Evolutionary conservation across 1,284 basidiomycete genomes (phyloP).

Genomic region (Phlebopus sp.): DNA sequence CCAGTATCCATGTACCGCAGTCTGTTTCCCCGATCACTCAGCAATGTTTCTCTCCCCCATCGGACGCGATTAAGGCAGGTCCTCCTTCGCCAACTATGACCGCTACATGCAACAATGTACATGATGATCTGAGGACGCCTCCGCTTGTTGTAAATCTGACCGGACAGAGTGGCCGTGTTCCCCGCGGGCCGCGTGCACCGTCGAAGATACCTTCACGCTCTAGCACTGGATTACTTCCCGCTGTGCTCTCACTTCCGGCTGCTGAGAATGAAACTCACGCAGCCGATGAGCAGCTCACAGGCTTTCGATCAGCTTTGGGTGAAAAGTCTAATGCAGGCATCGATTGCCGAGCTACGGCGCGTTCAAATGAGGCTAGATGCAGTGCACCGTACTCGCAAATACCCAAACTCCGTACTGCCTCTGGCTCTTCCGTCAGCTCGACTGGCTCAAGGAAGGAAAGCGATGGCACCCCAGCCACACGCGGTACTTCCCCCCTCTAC

Average conservation of each 20-base stretch:
- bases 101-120: neutral
- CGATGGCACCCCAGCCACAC: constrained; percentile 1
- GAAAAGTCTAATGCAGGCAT: constrained; percentile 19
- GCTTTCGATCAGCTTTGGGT: constrained; percentile 5
- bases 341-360: neutral
- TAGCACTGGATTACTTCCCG: neutral
- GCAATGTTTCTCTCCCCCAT: constrained; percentile 13
- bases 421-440: constrained; percentile 26
- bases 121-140: neutral
- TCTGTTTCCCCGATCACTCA: constrained; percentile 11
- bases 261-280: constrained; percentile 1
- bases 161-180: constrained; percentile 15
- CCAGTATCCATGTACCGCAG: constrained; percentile 19
- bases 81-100: constrained; percentile 6
- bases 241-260: constrained; percentile 1
- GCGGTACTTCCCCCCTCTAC: constrained; percentile 8
- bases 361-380: constrained; percentile 4
- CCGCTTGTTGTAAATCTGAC: constrained; percentile 11
- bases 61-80: constrained; percentile 15
- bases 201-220: constrained; percentile 18
- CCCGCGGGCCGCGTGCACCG: constrained; percentile 15
- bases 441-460: constrained; percentile 11
- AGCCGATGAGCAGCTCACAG: constrained; percentile 2
- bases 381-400: constrained; percentile 25
- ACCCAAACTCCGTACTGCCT: constrained; percentile 28